Evolutionary conservation across 495 filamentous ascomycete genomes (phyloP), one percentile per base, ranked within the genome.

Genomic region (Friedmanniomyces simplex): DNA sequence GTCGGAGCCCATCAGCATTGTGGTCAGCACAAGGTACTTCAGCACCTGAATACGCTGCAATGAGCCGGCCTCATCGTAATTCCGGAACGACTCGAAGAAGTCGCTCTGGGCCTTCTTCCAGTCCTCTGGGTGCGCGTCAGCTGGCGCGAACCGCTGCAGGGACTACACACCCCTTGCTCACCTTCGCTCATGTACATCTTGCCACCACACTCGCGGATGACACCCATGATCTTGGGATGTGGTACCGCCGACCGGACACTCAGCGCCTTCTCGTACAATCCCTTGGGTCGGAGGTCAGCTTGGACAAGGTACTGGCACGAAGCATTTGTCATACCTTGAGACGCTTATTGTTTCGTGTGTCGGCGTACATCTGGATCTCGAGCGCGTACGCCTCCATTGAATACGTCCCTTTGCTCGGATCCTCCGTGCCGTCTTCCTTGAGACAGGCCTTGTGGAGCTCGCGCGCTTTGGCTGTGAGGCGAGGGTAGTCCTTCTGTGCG

Each of bases 151-250:
- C 34, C 11, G 16, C 34, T 36, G 46, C 36, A 46, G 45, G 50
- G 51, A 16, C 16, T 5, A 16, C 25, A 57, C 52, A 61, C 58
- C 30, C 47, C 30, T 42, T 39, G 32, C 62, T 54, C 64, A 73
- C 74, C 76, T 76, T 98, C 93, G 66, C 88, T 95, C 94, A 98
- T 96, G 72, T 98, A 91, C 93, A 98, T 98, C 76, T 98, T 98
- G 58, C 93, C 93, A 62, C 93, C 94, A 70, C 93, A 97, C 72
- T 98, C 93, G 50, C 94, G 86, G 67, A 98, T 97, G 68, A 97
- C 89, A 32, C 93, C 93, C 88, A 97, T 96, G 66, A 98, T 95
- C 74, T 95, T 95, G 51, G 93, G 93, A 71, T 98, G 93, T 12
- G 93, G 91, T 8, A 98, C 94, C 0, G 94, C 93, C 45, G 93